Conservation (phyloP, 768 basidiomycete genomes). For the Hericium coralloides region DNA sequence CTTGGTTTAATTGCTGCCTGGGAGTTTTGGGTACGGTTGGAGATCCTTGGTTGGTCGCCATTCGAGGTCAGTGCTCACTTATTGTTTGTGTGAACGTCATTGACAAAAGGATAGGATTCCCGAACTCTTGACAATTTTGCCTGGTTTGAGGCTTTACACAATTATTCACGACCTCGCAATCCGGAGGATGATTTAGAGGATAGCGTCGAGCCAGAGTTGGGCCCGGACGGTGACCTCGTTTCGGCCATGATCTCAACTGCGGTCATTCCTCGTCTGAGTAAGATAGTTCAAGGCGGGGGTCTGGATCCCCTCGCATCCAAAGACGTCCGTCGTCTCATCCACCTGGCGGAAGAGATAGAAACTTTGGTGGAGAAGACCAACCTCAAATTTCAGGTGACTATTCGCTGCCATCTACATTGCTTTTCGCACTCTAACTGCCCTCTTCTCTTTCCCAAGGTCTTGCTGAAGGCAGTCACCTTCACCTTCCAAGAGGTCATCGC, state of each 20-base stretch:
- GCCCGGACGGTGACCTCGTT: constrained; percentile 81
- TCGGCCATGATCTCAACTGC: constrained; percentile 83
- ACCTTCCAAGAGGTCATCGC: constrained; percentile 48
- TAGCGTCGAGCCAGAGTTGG: constrained; percentile 49
- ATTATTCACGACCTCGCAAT: constrained; percentile 53
- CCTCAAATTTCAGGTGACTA: constrained; percentile 53
- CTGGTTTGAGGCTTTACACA: constrained; percentile 76
- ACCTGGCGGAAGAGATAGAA: constrained; percentile 76
- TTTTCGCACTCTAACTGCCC: background rate
- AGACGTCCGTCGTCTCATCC: constrained; percentile 53
- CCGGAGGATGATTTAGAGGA: constrained; percentile 13
- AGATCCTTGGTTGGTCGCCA: constrained; percentile 84
- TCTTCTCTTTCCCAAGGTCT: constrained; percentile 29
- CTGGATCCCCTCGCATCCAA: constrained; percentile 72
- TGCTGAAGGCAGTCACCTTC: constrained; percentile 44
- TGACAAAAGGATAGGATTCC: constrained; percentile 30
- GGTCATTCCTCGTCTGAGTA: constrained; percentile 66
- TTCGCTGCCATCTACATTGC: background rate
- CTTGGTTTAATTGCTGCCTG: constrained; percentile 81
- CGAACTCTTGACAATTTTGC: constrained; percentile 66
- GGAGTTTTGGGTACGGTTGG: constrained; percentile 92
- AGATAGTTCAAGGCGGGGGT: constrained; percentile 68
- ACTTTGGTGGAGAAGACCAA: constrained; percentile 57
- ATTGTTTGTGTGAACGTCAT: background rate
- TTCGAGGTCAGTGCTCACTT: constrained; percentile 46